Conservation (phyloP, 345 rosid species). For the Geranium rotundifolium region DNA sequence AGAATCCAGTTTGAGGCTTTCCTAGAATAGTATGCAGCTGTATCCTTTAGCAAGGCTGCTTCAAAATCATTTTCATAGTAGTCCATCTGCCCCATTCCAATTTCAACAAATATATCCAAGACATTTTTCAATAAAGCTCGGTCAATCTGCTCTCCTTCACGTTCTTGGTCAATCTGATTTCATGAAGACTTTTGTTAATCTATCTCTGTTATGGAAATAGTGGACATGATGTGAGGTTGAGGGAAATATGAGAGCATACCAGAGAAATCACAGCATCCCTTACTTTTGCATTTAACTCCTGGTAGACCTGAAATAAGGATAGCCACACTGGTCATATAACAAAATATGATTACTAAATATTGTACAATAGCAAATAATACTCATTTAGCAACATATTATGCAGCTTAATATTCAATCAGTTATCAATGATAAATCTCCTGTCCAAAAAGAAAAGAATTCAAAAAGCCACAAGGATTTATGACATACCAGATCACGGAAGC, state of each 20-base stretch:
- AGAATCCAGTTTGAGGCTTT: slow-evolving; percentile 82
- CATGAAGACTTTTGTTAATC: not conserved
- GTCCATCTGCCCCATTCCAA: slow-evolving; percentile 72
- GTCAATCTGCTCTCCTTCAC: slow-evolving; percentile 87
- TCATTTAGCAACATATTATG: not conserved
- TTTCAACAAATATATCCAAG: slow-evolving; percentile 65
- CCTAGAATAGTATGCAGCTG: slow-evolving; percentile 67
- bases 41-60: slow-evolving; percentile 49
- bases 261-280: slow-evolving; percentile 58
- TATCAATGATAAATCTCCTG: too few relatives aligned
- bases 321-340: not conserved
- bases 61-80: slow-evolving; percentile 74
- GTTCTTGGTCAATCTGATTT: slow-evolving; percentile 66
- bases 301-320: slow-evolving; percentile 38
- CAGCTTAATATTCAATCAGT: too few relatives aligned
- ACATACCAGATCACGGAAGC: slow-evolving; percentile 69
- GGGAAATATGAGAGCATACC: slow-evolving; percentile 28
- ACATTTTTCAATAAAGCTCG: slow-evolving; percentile 68
- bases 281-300: slow-evolving; percentile 40
- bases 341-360: too few relatives aligned
- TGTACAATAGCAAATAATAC: not conserved
- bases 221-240: not conserved
- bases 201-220: not conserved
- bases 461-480: not conserved
- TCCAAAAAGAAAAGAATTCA: slow-evolving; percentile 1